phyloP scores from a whole-genome alignment of 345 rosid species.

The Sonneratia caseolaris region DNA sequence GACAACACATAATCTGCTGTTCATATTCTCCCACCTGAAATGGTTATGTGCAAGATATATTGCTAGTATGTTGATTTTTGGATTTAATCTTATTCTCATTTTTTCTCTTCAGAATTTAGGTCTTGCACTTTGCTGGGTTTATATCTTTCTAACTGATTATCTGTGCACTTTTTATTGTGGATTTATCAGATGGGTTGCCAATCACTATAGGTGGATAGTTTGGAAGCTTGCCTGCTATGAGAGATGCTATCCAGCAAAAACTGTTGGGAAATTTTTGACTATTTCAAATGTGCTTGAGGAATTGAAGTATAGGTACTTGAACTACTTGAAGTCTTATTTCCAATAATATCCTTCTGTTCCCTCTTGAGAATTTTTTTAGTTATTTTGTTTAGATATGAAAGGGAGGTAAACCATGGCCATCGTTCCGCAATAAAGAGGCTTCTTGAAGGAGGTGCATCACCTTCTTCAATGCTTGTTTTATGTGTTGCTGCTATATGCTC shows the following conservation, averaged over 20 bases:
- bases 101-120: neutral
- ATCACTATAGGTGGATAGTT: conserved; percentile 90
- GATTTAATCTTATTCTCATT: neutral
- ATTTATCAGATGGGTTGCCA: conserved; percentile 62
- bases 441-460: conserved; percentile 72
- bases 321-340: conserved; percentile 10
- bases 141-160: neutral
- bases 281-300: conserved; percentile 77
- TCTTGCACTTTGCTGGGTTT: neutral
- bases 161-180: neutral
- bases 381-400: conserved; percentile 55
- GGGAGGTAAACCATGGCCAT: conserved; percentile 88
- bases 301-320: conserved; percentile 73
- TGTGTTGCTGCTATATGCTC: conserved; percentile 53
- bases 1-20: neutral
- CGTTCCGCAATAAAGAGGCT: conserved; percentile 81
- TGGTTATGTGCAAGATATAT: neutral
- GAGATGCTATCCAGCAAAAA: conserved; percentile 42
- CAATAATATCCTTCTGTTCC: conserved; percentile 9
- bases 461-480: conserved; percentile 67
- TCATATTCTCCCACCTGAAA: neutral
- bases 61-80: neutral
- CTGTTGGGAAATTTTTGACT: conserved; percentile 55
- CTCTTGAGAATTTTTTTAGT: conserved; percentile 11
- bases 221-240: conserved; percentile 92